Evolutionary conservation across 805 yeast species (phyloP), one percentile per base, ranked within the genome.

Genomic region (Saturnispora ahearnii): DNA sequence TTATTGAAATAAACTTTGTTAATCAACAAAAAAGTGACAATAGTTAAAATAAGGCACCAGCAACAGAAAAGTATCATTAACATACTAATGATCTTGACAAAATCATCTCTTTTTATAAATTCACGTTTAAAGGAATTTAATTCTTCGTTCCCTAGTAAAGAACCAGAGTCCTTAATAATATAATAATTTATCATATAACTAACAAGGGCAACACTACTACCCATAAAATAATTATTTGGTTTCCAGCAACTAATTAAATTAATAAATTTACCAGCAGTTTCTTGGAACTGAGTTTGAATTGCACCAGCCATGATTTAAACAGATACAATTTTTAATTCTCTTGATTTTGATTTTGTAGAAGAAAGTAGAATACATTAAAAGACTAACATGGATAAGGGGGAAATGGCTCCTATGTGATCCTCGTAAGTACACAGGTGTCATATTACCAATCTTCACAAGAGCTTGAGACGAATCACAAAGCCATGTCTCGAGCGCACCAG

Each of bases 51-150:
- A 8, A 26, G 8, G 15, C 33, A 15, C 50, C 50, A 47, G n/a
- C n/a, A 11, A 10, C 42, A 22, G 33, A 47, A 47, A 5, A 41
- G 28, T n/a, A 37, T 22, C 2, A 15, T 33, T 28, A 47, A 28
- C 6, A 38, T n/a, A 11, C 46, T 40, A 4, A 47, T 5, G 2
- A 47, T 3, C 3, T 37, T 43, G 13, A 22, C 15, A 34, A 49
- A 45, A 3, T 46, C 43, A 3, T 54, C 56, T 4, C 18, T 51
- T 42, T 26, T 51, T 3, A 54, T 13, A 30, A 44, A 51, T 1
- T 41, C 29, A 11, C 40, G 40, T 28, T 47, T 45, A 43, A 47
- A 41, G 3, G 18, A 11, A 18, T 7, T 36, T 13, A 13, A 13
- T 9, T 18, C 18, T 24, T 41, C 41, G 15, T 26, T 30, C 3